Percentiles rank a stretch among this genome's conserved stretches.
phyloP scores from a whole-genome alignment of 2,329 filamentous ascomycete genomes.

The Aspergillus ibericus region DNA sequence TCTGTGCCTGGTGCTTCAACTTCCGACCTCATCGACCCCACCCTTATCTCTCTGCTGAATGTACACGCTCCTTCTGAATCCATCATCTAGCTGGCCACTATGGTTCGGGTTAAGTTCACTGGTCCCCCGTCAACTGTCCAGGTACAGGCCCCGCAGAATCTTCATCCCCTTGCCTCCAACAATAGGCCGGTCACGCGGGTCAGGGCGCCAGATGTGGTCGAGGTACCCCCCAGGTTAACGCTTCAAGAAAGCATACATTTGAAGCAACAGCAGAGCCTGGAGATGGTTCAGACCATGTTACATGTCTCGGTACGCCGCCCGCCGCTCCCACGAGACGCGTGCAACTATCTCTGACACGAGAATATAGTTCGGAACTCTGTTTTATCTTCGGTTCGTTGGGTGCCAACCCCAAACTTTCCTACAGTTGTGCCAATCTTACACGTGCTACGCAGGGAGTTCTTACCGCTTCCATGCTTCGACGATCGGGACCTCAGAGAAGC shows the following conservation, averaged over 20 bases:
- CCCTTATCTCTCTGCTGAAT: not conserved
- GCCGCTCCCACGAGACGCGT: not conserved
- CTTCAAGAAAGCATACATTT: slow-evolving; percentile 19
- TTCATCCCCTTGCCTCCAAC: slow-evolving; percentile 4
- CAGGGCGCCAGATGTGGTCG: slow-evolving; percentile 15
- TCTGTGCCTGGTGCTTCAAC: not conserved
- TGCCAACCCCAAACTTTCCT: not conserved
- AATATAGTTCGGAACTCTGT: slow-evolving; percentile 35
- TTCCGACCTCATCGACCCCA: not conserved
- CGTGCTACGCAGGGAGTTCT: slow-evolving; percentile 29
- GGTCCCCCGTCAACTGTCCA: slow-evolving; percentile 20
- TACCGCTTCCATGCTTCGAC: slow-evolving; percentile 37
- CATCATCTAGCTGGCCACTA: slow-evolving; percentile 7
- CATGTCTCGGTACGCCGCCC: slow-evolving; percentile 45
- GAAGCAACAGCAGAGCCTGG: slow-evolving; percentile 47
- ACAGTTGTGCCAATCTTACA: slow-evolving; percentile 15
- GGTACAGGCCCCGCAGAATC: slow-evolving; percentile 16
- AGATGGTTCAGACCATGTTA: slow-evolving; percentile 50
- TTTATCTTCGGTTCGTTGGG: slow-evolving; percentile 34
- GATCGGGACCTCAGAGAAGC: slow-evolving; percentile 33
- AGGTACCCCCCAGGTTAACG: slow-evolving; percentile 9
- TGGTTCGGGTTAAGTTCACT: slow-evolving; percentile 29
- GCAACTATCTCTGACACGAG: slow-evolving; percentile 2
- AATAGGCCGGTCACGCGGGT: slow-evolving; percentile 12
- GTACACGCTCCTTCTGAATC: not conserved